Evolutionary conservation across 352 stramenopile species (phyloP).

Genomic region (Aphanomyces invadans): DNA sequence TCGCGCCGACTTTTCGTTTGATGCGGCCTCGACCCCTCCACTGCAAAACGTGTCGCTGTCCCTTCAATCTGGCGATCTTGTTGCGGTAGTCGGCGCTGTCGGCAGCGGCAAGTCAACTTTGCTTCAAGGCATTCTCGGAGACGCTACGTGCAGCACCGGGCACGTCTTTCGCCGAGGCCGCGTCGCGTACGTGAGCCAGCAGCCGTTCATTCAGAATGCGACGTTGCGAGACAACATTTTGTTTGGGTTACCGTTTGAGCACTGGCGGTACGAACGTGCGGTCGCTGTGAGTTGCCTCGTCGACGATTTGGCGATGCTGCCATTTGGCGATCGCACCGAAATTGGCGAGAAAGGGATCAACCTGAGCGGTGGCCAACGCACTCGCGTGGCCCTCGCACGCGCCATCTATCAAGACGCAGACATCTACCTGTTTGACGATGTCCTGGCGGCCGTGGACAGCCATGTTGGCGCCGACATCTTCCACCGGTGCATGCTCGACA

Average conservation of each 20-base stretch:
- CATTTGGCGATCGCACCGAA: conserved; percentile 24
- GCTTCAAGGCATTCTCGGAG: conserved; percentile 50
- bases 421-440: conserved; percentile 27
- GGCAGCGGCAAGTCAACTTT: conserved; percentile 94
- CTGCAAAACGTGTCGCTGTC: conserved; percentile 12
- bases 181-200: conserved; percentile 20
- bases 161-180: conserved; percentile 9
- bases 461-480: conserved; percentile 27
- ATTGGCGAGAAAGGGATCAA: conserved; percentile 27
- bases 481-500: conserved; percentile 13
- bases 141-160: conserved; percentile 59
- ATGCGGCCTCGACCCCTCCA: conserved; percentile 25
- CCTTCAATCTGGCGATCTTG: conserved; percentile 39
- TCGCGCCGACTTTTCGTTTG: conserved; percentile 52
- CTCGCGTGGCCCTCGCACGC: conserved; percentile 24
- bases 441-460: conserved; percentile 23
- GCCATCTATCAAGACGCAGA: conserved; percentile 25
- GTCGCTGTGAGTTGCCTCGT: conserved; percentile 8
- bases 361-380: conserved; percentile 25
- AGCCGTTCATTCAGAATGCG: conserved; percentile 85
- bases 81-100: conserved; percentile 89
- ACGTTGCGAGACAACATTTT: conserved; percentile 86
- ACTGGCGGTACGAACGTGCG: conserved; percentile 26
- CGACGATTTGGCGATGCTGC: conserved; percentile 16
- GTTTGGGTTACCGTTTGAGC: conserved; percentile 51